These are phyloP conservation scores for Fusarium sarcochroum DNA, from an alignment of 2,329 filamentous ascomycete species.

Conservation along the genomic window DNA sequence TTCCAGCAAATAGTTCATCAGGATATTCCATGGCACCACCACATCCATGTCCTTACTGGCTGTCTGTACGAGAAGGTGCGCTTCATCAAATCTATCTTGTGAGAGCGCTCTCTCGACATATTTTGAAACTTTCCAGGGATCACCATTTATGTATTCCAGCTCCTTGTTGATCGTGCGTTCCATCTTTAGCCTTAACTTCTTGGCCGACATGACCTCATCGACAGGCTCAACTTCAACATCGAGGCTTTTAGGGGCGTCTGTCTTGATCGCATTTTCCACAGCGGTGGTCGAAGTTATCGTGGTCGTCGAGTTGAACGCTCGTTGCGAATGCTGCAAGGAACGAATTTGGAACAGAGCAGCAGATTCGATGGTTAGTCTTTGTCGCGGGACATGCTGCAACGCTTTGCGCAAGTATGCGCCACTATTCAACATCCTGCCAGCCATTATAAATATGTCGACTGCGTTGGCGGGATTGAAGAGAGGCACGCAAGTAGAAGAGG, in stretches of 20 bases:
- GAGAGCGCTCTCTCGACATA: conserved; percentile 74
- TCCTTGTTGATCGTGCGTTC: conserved; percentile 66
- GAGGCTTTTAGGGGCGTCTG: conserved; percentile 45
- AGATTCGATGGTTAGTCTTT: conserved; percentile 17
- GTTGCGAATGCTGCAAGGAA: conserved; percentile 23
- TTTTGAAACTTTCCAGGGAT: conserved; percentile 77
- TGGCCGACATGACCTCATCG: conserved; percentile 31
- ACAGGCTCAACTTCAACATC: conserved; percentile 22
- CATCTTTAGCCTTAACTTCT: conserved; percentile 48
- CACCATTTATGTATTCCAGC: conserved; percentile 74
- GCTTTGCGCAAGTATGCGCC: conserved; percentile 49
- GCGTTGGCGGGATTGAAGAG: background rate
- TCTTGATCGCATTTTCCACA: conserved; percentile 3
- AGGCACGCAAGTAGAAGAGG: background rate
- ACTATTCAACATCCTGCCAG: conserved; percentile 47
- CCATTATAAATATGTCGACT: conserved; percentile 38
- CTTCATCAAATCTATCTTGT: conserved; percentile 74
- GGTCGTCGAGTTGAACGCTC: conserved; percentile 32
- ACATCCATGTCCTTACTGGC: conserved; percentile 76
- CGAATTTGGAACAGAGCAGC: conserved; percentile 18
- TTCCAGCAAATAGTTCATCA: conserved; percentile 80
- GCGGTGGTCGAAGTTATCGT: conserved; percentile 1
- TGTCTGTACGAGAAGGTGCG: conserved; percentile 75
- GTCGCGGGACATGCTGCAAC: conserved; percentile 33
- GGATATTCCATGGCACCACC: conserved; percentile 87